Evolutionary conservation across 2,329 filamentous ascomycete species (phyloP), one percentile per base, ranked within the genome.

Genomic region (Penicillium hesseltinei): DNA sequence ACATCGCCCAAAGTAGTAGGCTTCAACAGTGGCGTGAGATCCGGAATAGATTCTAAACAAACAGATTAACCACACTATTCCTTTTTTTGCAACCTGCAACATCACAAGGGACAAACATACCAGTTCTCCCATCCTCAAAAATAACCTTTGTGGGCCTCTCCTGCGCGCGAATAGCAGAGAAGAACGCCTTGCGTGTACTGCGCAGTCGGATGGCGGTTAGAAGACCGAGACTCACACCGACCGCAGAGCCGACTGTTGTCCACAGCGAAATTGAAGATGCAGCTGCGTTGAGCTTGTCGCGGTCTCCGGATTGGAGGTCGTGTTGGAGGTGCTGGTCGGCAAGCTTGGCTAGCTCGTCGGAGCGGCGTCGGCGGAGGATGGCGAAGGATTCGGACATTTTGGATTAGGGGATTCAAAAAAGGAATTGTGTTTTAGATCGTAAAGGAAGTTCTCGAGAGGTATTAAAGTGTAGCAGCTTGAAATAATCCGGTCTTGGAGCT

Each of bases 81-180:
- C 5, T 31, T 31, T 31, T 5, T 17, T 9, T 19, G n/a, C 2
- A 23, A 8, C 19, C 10, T 31, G 19, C 4, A 13, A 7, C 0
- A 7, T 9, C 8, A 3, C n/a, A 46, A 31, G 31, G 25, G n/a
- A n/a, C 5, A 44, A 13, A 56, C 72, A 25, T 69, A 84, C 84
- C 81, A 50, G 80, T 80, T 19, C 84, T 76, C 0, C 87, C 87
- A 62, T 83, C 81, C 0, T 83, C 80, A 69, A 89, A 89, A 15
- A 81, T 74, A 6, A 89, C 80, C 52, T 84, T 79, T 0, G 81
- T 83, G 0, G 87, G 87, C 69, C 82, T 84, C 68, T 88, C 84
- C 51, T 80, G 74, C 0, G 85, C 80, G 21, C 81, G 79, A 73
- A 89, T 84, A 7, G 83, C 82, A 43, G 80, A 78, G 75, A 88